Base-by-base conservation (phyloP, 805 yeast species). In the Cyberlindnera euphorbiae region DNA sequence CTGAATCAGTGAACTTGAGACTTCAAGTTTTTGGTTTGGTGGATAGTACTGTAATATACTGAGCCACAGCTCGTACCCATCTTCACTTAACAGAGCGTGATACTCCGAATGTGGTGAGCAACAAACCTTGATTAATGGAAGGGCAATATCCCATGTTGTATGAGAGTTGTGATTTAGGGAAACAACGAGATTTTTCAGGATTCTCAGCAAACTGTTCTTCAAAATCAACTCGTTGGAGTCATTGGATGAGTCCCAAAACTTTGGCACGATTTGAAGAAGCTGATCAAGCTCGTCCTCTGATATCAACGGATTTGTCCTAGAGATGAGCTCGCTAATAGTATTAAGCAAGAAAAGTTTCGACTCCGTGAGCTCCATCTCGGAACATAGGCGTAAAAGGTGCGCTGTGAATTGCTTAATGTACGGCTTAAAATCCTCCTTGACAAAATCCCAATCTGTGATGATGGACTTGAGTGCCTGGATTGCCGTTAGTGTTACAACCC, bases 391-490 rank as follows among this genome's bases (percentile, higher is more conserved):
- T 22, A 87, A 55, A 11, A 79, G 53, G n/a, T 69, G 56, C 3
- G 59, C 48, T 9, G 83, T 69, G 27, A 73, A 71, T 1, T 66
- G 66, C 19, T 73, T 69, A 36, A 83, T 63, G 51, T 62, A 88
- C 1, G 90, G 86, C 44, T 72, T 61, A 50, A 93, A 86, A 21
- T 66, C 77, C 12, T 62, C 64, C 41, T 84, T 80, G 26, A 77
- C 69, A 57, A 90, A 89, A 42, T 84, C 89, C 85, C 94, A 86
- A 50, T 88, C 96, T 42, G 86, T 89, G 22, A 90, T 66, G 32
- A 84, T 67, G 19, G 75, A 69, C 41, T 78, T 71, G 15, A 89
- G 60, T 0, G 90, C 76, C 49, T 80, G 82, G 12, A 82, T 67
- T 0, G 93, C 79, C 0, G 94, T 76, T 16, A 93, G 56, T 47